Base-by-base conservation (phyloP, 2,329 filamentous ascomycete species). In the Scedosporium apiospermum region DNA sequence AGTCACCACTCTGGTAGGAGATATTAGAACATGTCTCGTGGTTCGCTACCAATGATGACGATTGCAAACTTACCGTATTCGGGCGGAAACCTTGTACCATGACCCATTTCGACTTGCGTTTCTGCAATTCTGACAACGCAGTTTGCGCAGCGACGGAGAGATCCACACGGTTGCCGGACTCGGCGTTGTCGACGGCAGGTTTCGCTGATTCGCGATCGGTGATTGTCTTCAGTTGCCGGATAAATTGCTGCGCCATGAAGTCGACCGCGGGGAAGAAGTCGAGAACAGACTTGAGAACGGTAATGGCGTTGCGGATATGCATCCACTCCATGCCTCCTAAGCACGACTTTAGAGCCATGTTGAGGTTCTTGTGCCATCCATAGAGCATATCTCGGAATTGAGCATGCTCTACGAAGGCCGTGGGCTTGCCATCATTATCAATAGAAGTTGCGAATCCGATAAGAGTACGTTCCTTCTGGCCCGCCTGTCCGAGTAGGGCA, bases 281-380 rank as follows among this genome's bases (percentile, higher is more conserved):
- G 26, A 91, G 83, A 58, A 96, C 82, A 10, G 85, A 83, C 71
- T 95, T 96, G 64, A 99, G 80, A 3, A 98, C 82, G 63, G 89
- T 95, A 67, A 98, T 96, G 55, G 92, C 91, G 72, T 99, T 99
- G 62, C 93, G 88, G 71, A 98, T 96, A 73, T 97, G 93, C 89
- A 97, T 97, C 84, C 95, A 99, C 74, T 98, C 93, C 38, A 85
- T 87, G 30, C 88, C 88, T 18, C 86, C 85, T 57, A 99, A 81
- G 71, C 93, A 97, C 44, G 83, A 83, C 71, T 92, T 93, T 62
- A 99, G 78, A 2, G 93, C 91, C 59, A 79, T 84, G 68, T 89
- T 89, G 53, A 99, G 77, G 66, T 89, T 86, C 68, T 88, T 87
- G 74, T 99, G 96, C 92, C 93, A 98, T 68, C 90, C 89, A 78